phyloP scores from a whole-genome alignment of 345 rosid species.

The Hibiscus trionum region DNA sequence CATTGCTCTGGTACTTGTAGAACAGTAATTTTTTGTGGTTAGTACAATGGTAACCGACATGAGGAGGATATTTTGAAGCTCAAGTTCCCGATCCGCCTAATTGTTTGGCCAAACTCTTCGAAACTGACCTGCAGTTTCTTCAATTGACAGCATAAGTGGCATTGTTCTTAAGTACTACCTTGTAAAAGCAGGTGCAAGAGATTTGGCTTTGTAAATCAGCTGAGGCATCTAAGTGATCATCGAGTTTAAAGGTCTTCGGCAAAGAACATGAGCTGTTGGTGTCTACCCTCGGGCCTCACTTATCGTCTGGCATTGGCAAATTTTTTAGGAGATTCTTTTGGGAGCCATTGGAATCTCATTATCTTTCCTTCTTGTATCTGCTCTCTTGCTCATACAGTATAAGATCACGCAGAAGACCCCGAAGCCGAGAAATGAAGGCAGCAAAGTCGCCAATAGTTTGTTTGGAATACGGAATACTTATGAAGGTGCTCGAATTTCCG shows the following conservation, averaged over 20 bases:
- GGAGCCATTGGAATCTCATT: slow-evolving; percentile 24
- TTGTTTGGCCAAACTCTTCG: slow-evolving; percentile 26
- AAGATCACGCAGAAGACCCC: slow-evolving; percentile 17
- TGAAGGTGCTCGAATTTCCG: slow-evolving; percentile 2
- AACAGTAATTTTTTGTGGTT: slow-evolving; percentile 46
- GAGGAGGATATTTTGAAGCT: slow-evolving; percentile 25
- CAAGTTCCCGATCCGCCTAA: slow-evolving; percentile 39
- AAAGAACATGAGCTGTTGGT: slow-evolving; percentile 34
- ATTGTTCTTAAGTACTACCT: slow-evolving; percentile 36
- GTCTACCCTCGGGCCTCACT: slow-evolving; percentile 15
- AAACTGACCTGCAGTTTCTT: slow-evolving; percentile 38
- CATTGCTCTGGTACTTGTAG: slow-evolving; percentile 49
- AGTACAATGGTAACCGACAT: slow-evolving; percentile 41
- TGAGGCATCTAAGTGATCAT: not conserved
- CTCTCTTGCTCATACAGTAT: slow-evolving; percentile 17
- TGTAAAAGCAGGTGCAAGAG: slow-evolving; percentile 41
- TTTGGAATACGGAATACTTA: not conserved
- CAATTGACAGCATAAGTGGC: slow-evolving; percentile 39
- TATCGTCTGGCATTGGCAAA: slow-evolving; percentile 6
- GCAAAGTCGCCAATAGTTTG: not conserved
- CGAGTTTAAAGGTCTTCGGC: slow-evolving; percentile 24
- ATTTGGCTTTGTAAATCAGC: slow-evolving; percentile 44
- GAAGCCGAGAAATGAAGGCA: slow-evolving; percentile 20
- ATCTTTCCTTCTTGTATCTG: slow-evolving; percentile 16
- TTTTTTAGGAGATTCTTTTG: slow-evolving; percentile 17